Evolutionary conservation across 139 green algal genomes (phyloP), one percentile per base, ranked within the genome.

Genomic region (Mesotaenium endlicherianum): DNA sequence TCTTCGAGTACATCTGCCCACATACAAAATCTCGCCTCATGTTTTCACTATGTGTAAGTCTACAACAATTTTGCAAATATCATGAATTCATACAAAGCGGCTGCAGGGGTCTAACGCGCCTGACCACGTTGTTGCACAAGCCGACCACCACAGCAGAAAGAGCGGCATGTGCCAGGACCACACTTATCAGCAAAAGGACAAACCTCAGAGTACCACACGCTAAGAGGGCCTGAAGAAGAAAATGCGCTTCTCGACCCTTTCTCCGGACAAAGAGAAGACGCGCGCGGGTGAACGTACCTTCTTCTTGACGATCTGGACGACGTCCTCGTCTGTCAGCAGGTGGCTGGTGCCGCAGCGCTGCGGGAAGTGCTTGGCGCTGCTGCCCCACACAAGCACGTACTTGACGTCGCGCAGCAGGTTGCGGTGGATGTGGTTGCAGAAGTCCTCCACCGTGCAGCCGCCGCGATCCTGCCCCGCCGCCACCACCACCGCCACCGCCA

Each of bases 301-400:
- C 70, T 94, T 94, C 90, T 98, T 98, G 1, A 99, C 94, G n/a
- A 99, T 92, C 89, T 94, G 90, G 3, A 93, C 88, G 41, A 92
- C 89, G 70, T 93, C 90, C 70, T 94, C 90, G 53, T 93, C 92
- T 20, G 88, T 70, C 55, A 95, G 86, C 39, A 85, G 55, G 75
- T 96, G 92, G 3, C 59, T 68, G 4, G 81, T 6, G 3, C 87
- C 90, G 41, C 90, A 97, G 82, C 95, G 88, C 88, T 99, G 96
- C 36, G 97, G 96, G 70, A 94, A 94, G 91, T 99, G 96, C 90
- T 99, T 99, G 70, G 93, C 90, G 79, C 83, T 94, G 30, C 79
- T 91, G 40, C 97, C 97, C 95, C 96, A 99, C 70, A 98, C 95
- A 40, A 98, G 88, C 3, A 93, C 95, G 87, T 99, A 99, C 75